Percentiles rank a stretch among this genome's conserved stretches.
Evolutionary conservation across 2,329 filamentous ascomycete genomes (phyloP).

Genomic region (Leptographium lundbergii): DNA sequence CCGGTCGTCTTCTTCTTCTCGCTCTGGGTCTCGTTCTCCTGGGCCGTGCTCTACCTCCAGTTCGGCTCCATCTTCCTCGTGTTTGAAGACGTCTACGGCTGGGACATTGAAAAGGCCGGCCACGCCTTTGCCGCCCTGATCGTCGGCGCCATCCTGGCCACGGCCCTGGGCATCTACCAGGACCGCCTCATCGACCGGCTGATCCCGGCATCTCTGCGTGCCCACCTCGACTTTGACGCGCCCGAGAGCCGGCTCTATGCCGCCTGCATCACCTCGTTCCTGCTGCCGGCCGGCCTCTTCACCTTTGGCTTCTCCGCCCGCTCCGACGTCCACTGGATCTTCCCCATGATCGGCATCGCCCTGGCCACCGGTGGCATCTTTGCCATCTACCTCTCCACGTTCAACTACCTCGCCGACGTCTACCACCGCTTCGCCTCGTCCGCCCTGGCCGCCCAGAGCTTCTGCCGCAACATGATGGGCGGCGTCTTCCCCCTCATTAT

Average conservation of each 20-base stretch:
- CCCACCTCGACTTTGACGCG: constrained; percentile 33
- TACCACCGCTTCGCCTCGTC: constrained; percentile 79
- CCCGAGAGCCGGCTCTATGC: constrained; percentile 79
- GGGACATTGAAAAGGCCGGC: constrained; percentile 54
- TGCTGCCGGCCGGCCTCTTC: constrained; percentile 71
- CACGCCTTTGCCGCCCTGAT: constrained; percentile 64
- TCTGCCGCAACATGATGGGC: constrained; percentile 72
- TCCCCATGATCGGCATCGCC: constrained; percentile 55
- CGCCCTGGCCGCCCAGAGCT: constrained; percentile 74
- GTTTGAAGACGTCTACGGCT: constrained; percentile 54
- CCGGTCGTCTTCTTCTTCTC: constrained; percentile 78
- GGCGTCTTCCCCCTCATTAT: constrained; percentile 74
- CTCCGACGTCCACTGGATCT: constrained; percentile 54
- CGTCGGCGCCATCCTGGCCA: constrained; percentile 52
- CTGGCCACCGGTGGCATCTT: constrained; percentile 79
- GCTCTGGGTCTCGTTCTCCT: constrained; percentile 79
- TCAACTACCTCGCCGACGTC: constrained; percentile 85
- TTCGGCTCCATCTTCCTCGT: constrained; percentile 72
- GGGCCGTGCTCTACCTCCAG: constrained; percentile 78
- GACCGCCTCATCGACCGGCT: constrained; percentile 48
- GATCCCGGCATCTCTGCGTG: constrained; percentile 25
- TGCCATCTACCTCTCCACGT: constrained; percentile 73
- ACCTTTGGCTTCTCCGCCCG: constrained; percentile 65
- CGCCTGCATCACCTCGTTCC: constrained; percentile 58
- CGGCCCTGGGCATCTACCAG: constrained; percentile 57